These are phyloP conservation scores for Bruguiera hainesii DNA, from an alignment of 441 rosid genomes.

Conservation along the genomic window DNA sequence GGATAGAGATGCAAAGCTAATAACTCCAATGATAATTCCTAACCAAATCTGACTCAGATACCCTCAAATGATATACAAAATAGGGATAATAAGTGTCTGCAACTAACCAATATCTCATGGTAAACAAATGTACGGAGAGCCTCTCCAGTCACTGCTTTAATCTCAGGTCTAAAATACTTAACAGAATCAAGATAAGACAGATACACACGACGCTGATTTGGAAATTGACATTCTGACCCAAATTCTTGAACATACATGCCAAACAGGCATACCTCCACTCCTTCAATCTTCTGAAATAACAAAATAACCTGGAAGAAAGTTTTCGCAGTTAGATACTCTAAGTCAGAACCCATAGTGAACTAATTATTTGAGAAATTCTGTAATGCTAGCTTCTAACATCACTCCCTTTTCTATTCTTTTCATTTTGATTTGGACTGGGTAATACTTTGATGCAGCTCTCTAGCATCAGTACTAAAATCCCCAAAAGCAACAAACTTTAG, in stretches of 20 bases:
- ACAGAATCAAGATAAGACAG: slow-evolving; percentile 96
- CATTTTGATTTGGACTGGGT: no score
- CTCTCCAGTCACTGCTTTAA: slow-evolving; percentile 91
- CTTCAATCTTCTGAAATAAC: slow-evolving; percentile 99
- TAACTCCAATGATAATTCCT: slow-evolving; percentile 9
- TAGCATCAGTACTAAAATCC: not conserved
- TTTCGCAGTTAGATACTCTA: slow-evolving; percentile 4
- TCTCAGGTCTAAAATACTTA: slow-evolving; percentile 97
- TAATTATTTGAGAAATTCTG: not conserved
- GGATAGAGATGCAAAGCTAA: slow-evolving; percentile 13
- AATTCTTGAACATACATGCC: slow-evolving; percentile 99
- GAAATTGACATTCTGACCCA: slow-evolving; percentile 84
- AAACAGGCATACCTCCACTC: slow-evolving; percentile 98
- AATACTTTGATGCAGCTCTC: no score
- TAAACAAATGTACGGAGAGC: slow-evolving; percentile 97
- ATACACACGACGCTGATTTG: slow-evolving; percentile 94
- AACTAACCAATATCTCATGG: slow-evolving; percentile 93
- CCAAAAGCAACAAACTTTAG: not conserved
- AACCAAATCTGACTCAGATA: not conserved
- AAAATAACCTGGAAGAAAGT: slow-evolving; percentile 72
- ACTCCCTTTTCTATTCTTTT: no score
- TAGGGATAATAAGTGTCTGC: slow-evolving; percentile 16
- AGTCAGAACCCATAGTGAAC: not conserved
- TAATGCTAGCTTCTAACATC: not conserved
- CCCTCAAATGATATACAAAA: slow-evolving; percentile 8